These are phyloP conservation scores for Candolleomyces eurysporus DNA, from an alignment of 768 basidiomycete species.

Conservation along the genomic window DNA sequence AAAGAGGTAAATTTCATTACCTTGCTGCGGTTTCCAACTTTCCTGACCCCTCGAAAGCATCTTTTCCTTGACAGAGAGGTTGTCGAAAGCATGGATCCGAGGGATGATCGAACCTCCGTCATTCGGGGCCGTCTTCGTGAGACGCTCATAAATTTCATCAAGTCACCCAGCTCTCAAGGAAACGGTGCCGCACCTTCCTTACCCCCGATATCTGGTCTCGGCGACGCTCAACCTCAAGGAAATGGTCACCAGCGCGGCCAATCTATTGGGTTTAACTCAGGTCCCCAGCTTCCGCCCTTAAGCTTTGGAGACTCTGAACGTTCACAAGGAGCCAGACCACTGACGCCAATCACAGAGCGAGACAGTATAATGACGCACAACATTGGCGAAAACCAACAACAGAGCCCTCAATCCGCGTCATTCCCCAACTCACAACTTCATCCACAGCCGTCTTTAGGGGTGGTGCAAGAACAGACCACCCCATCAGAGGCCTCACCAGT, in stretches of 20 bases:
- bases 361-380: constrained; percentile 29
- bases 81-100: constrained; percentile 74
- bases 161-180: constrained; percentile 28
- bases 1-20: constrained; percentile 61
- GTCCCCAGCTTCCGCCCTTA: constrained; percentile 62
- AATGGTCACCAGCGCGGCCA: neutral
- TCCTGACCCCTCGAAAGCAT: constrained; percentile 42
- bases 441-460: neutral
- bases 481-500: neutral
- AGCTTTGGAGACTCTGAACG: constrained; percentile 35
- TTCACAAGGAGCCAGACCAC: constrained; percentile 15
- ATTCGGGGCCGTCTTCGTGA: constrained; percentile 61
- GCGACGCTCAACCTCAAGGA: constrained; percentile 13
- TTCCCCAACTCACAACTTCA: neutral
- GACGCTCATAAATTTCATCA: constrained; percentile 66
- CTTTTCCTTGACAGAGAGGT: constrained; percentile 87
- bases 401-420: constrained; percentile 8
- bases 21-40: neutral
- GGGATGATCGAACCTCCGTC: constrained; percentile 73
- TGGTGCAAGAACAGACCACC: neutral
- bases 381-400: constrained; percentile 20
- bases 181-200: constrained; percentile 29
- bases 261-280: constrained; percentile 12
- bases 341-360: constrained; percentile 70
- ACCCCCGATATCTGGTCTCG: constrained; percentile 31